Conservation (phyloP, 2,329 filamentous ascomycete genomes). For the Plectosphaerella plurivora region DNA sequence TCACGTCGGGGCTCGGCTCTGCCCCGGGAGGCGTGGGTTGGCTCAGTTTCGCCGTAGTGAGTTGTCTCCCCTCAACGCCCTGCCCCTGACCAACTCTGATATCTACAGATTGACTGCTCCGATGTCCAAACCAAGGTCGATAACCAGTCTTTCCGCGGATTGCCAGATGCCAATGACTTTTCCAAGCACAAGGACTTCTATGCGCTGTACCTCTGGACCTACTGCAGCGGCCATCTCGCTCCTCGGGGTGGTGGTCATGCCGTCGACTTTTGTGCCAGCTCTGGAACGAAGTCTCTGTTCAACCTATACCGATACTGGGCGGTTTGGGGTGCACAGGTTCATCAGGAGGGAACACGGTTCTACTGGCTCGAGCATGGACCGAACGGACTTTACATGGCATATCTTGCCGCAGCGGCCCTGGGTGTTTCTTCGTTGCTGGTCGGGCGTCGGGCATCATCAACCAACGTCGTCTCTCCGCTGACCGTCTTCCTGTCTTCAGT, state of each 20-base stretch:
- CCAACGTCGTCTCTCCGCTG: neutral
- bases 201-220: conserved; percentile 2
- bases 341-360: neutral
- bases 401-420: neutral
- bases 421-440: neutral
- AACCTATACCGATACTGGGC: neutral
- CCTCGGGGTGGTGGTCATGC: neutral
- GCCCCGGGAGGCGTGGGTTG: neutral
- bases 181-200: conserved; percentile 8
- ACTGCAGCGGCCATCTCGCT: conserved; percentile 3
- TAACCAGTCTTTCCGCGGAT: conserved; percentile 1
- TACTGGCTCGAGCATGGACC: neutral
- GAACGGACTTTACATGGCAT: neutral
- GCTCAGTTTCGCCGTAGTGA: neutral
- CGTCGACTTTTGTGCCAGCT: neutral
- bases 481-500: neutral
- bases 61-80: neutral
- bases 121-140: conserved; percentile 1
- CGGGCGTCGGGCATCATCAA: neutral
- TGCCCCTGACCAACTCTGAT: too few relatives aligned
- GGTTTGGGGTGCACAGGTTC: neutral
- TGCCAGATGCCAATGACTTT: conserved; percentile 6
- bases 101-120: conserved; percentile 2
- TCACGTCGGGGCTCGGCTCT: neutral
- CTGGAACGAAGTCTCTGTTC: neutral